Evolutionary conservation across 2,329 filamentous ascomycete genomes (phyloP).

Genomic region (Calonectria fujianensis): DNA sequence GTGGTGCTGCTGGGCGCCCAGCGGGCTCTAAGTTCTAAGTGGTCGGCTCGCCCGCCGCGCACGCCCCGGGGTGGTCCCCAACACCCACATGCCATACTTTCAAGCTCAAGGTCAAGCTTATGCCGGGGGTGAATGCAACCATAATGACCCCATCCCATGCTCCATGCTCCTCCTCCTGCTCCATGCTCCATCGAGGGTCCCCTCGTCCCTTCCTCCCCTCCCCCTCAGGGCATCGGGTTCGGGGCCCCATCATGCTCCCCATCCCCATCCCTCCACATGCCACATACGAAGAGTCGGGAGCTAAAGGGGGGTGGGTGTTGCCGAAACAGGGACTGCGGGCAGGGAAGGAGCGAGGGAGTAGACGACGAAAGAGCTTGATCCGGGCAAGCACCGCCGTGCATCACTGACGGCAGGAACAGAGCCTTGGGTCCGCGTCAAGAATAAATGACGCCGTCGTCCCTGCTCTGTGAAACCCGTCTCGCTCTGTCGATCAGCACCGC

Average conservation of each 20-base stretch:
- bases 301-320: constrained; percentile 10
- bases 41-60: constrained; percentile 19
- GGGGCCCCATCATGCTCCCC: constrained; percentile 20
- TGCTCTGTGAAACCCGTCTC: constrained; percentile 35
- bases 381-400: constrained; percentile 19
- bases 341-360: constrained; percentile 1
- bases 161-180: neutral
- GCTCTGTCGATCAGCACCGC: constrained; percentile 37
- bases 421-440: constrained; percentile 30
- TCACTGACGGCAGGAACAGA: constrained; percentile 16
- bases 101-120: constrained; percentile 42
- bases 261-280: constrained; percentile 21
- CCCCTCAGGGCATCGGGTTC: constrained; percentile 15
- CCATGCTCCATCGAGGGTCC: constrained; percentile 28
- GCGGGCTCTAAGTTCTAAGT: constrained; percentile 3
- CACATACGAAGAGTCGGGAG: constrained; percentile 11
- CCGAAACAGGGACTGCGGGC: neutral
- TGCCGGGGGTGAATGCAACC: constrained; percentile 39
- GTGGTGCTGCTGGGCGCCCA: neutral
- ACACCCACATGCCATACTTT: constrained; percentile 9
- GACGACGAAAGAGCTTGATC: constrained; percentile 9
- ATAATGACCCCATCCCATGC: constrained; percentile 19
- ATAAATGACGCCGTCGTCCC: constrained; percentile 40
- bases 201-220: constrained; percentile 7
- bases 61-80: constrained; percentile 6